Base-by-base conservation (phyloP, 306 rosid genomes). In the Lathyrus tuberosus region DNA sequence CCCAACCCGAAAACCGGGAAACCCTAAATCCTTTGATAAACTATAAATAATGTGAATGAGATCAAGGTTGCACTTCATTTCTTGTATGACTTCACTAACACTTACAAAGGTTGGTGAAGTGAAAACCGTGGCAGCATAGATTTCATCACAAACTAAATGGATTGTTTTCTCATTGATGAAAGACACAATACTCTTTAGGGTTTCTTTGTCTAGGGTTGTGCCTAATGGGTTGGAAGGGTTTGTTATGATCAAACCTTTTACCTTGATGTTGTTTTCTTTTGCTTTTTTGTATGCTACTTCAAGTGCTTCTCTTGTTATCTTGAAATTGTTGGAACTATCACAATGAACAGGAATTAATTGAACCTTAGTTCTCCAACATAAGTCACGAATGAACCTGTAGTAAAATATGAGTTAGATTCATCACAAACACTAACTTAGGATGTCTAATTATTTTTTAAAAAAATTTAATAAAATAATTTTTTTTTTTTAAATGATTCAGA, bases 161-260 rank as follows among this genome's bases (percentile, higher is more conserved):
- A 94, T 90, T 65, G 72, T 83, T 42, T 84, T 88, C 15, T 87
- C 84, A 38, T 87, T 83, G 38, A 79, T 60, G 78, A 94, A 94
- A n/a, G 26, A 73, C 16, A 90, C 94, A 2, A 90, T 65, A 85
- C 72, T 87, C 73, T 62, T 84, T 14, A 94, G 64, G 31, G 97
- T 82, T 42, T 75, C 86, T 41, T 73, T 81, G 73, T 88, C 94
- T 4, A 86, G 6, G 38, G 81, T 84, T 1, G 89, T 90, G 14
- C 98, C 98, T 8, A 93, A 60, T 4, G 98, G 98, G 70, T 93
- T 90, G 33, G 98, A 93, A 1, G 98, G 98, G 80, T 88, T 93
- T 49, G 98, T 85, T 62, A 93, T 62, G 81, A 93, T 62, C 72
- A 93, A 20, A 5, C 98, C 98, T 69, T 83, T 93, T 1, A 93